Evolutionary conservation across 768 basidiomycete genomes (phyloP), one percentile per base, ranked within the genome.

Genomic region (Krasilnikovozyma curviuscula): DNA sequence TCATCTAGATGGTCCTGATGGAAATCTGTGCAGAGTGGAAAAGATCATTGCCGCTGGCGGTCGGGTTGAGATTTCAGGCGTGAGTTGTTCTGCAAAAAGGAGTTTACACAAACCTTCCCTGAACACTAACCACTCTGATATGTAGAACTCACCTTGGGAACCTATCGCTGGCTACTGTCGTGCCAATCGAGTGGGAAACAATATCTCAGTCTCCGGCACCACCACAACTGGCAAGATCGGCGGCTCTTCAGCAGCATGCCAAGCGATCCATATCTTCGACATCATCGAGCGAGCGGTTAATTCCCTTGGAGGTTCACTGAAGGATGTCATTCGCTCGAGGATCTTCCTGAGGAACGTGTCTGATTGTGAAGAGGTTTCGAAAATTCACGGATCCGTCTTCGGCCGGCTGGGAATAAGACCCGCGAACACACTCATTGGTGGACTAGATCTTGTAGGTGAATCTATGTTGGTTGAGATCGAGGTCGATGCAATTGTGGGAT

Each of bases 111-210:
- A n/a, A n/a, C n/a, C n/a, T n/a, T n/a, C n/a, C n/a, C n/a, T n/a
- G n/a, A n/a, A n/a, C n/a, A n/a, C n/a, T n/a, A n/a, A n/a, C n/a
- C n/a, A n/a, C n/a, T n/a, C n/a, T n/a, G n/a, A n/a, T n/a, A n/a
- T n/a, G n/a, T n/a, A n/a, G n/a, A n/a, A n/a, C n/a, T n/a, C n/a
- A n/a, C n/a, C n/a, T n/a, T n/a, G n/a, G n/a, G n/a, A n/a, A n/a
- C n/a, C n/a, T n/a, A n/a, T n/a, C n/a, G n/a, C n/a, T 41, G 49
- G 49, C 13, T 50, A 50, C 25, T 50, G 49, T 27, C 13, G 49
- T 10, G 49, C 44, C 8, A 44, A 44, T 5, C 25, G 49, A 6
- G 38, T 50, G 10, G 49, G 49, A 5, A 9, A 7, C 7, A 34
- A 32, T 5, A 31, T 50, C 7, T 6, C 27, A 5, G 33, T 50